Evolutionary conservation across 768 basidiomycete genomes (phyloP), one percentile per base, ranked within the genome.

Genomic region (Mycena pura): DNA sequence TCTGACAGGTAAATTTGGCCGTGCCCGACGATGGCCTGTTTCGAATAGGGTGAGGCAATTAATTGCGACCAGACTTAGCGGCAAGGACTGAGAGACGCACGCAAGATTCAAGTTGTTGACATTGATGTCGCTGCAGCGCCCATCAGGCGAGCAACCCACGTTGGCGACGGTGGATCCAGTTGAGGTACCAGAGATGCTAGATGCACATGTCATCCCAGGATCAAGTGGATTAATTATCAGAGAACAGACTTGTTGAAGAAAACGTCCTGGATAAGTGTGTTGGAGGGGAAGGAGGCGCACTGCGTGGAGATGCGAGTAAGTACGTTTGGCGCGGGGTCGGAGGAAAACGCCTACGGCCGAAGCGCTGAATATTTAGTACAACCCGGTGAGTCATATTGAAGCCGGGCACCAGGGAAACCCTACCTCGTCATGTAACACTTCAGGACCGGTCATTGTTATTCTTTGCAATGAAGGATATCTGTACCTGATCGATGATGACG

Each of bases 141-240:
- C 76, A 61, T 78, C 84, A 0, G 83, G 84, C 7, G 86, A 87
- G 69, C 87, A 90, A 28, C 78, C 73, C 40, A 89, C 73, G 14
- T 76, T 75, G 5, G 84, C 86, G 2, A 88, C 86, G 5, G 79
- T 78, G 7, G 80, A 72, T 13, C 82, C 79, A 0, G 84, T 85
- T 1, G 82, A 82, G 5, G 84, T 85, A 0, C 88, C 88, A 11
- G 82, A 80, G 40, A 88, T 83, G 61, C 84, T 86, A 36, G n/a
- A 29, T 15, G 32, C 39, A n/a, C 39, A 29, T 54, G 36, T 54
- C 43, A 63, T 45, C 45, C n/a, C n/a, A n/a, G n/a, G 21, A 43
- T 27, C 8, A 22, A 19, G 6, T 7, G 25, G 11, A 40, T n/a
- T 4, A 46, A 6, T 36, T 27, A 38, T 19, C 11, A 40, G 24